phyloP scores from a whole-genome alignment of 805 yeast genomes.

The Starmerella asiatica region DNA sequence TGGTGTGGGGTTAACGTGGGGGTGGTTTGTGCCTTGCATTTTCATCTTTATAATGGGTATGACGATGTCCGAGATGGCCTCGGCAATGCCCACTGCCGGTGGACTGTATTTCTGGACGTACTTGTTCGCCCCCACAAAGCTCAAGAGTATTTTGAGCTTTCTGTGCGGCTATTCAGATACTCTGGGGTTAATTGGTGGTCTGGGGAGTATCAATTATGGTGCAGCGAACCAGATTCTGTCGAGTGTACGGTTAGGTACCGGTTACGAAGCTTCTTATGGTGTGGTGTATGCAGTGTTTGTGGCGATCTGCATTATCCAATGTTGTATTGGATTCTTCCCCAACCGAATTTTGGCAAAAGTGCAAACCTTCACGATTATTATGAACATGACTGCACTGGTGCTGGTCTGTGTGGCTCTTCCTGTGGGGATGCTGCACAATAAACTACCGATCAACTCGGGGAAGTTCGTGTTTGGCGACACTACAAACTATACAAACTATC shows the following conservation, averaged over 20 bases:
- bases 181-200: conserved; percentile 50
- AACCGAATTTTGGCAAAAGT: conserved; percentile 44
- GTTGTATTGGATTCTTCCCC: conserved; percentile 41
- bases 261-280: conserved; percentile 42
- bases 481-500: conserved; percentile 41
- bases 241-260: conserved; percentile 27
- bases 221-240: conserved; percentile 45
- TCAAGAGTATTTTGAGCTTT: conserved; percentile 39
- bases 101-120: conserved; percentile 61
- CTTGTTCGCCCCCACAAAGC: conserved; percentile 45
- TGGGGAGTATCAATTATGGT: conserved; percentile 59
- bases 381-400: conserved; percentile 40
- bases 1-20: conserved; percentile 56
- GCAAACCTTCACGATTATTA: conserved; percentile 45
- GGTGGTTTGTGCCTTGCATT: conserved; percentile 49
- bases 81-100: conserved; percentile 63
- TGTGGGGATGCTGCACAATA: conserved; percentile 31
- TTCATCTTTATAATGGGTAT: conserved; percentile 45
- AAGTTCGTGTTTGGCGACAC: conserved; percentile 42
- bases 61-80: conserved; percentile 52
- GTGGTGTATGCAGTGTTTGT: conserved; percentile 53
- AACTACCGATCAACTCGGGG: conserved; percentile 35
- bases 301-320: conserved; percentile 44
- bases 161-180: conserved; percentile 57
- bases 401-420: conserved; percentile 53